Base-by-base conservation (phyloP, 2,329 filamentous ascomycete species). In the Rhynchosporium graminicola region DNA sequence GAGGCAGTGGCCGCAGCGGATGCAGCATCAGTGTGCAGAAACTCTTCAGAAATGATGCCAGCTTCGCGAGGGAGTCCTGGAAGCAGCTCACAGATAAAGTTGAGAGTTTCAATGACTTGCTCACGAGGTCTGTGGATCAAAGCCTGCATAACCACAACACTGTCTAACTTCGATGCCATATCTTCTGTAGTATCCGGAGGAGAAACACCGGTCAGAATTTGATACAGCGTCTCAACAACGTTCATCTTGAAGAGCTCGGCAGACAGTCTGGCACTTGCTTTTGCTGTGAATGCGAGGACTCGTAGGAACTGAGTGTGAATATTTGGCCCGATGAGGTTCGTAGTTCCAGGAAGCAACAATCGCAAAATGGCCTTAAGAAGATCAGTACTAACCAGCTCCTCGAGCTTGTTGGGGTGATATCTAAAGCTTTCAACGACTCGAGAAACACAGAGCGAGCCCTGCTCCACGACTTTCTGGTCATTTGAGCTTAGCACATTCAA, bases 121-220 rank as follows among this genome's bases (percentile, higher is more conserved):
- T 99, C 96, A 61, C 93, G 88, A 6, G 95, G 95, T 46, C 94
- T 88, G 73, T 98, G 95, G 58, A 99, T 97, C 66, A 99, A 82
- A 43, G 96, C 92, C 78, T 99, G 95, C 96, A 99, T 99, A 71
- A 99, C 95, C 51, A 99, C 86, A 60, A 98, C 94, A 73, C 92
- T 97, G 76, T 98, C 94, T 67, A 98, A 89, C 77, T 96, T 97
- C 43, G 86, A 89, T 36, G 87, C 89, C 62, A 92, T 85, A 74
- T 94, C 88, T 42, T 92, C 87, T 1, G 83, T 87, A 40, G 89
- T 90, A 65, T 82, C 85, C 0, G 95, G 95, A 1, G 95, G 93
- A 0, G 95, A 98, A 2, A 99, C 92, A 26, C 95, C 95, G 0
- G 95, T 98, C 56, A 99, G 79, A 47, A 99, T 98, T 76, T 99